Evolutionary conservation across 2,329 filamentous ascomycete species (phyloP), one percentile per base, ranked within the genome.

Genomic region (Ophiocordyceps camponoti-leonardi): DNA sequence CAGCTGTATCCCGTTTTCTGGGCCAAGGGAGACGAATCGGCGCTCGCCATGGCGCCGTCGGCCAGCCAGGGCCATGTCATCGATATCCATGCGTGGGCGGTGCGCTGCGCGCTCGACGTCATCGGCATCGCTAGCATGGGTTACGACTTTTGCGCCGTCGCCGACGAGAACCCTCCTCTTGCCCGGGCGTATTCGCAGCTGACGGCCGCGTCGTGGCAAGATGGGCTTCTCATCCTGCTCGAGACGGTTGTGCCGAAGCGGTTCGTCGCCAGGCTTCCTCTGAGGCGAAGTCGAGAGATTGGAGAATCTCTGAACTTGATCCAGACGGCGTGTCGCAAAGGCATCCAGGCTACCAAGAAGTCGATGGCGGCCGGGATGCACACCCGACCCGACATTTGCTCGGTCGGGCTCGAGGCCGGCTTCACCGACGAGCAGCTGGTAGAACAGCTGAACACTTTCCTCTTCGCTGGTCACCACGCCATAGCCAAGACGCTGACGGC

Each of bases 381-480:
- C 22, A 63, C 62, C 1, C 77, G 79, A 42, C 61, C 75, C 8
- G 86, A 94, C 59, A 92, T 94, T 47, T 67, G 94, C 31, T 86
- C 81, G 1, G 82, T 90, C 0, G 86, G 86, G 16, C 67, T 94
- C 43, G 74, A 81, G 57, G 86, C 79, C 37, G 83, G 83, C 6
- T 92, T 93, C 62, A 73, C 66, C 13, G 84, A 92, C 50, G 82
- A 86, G 43, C 78, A 86, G 49, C 73, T 94, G n/a, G 75, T 86
- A 33, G 83, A 92, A 59, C 86, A 94, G 62, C 74, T 92, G 58
- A 92, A 93, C 84, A 93, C 85, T 0, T 92, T 93, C 66, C 73
- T 93, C 6, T 82, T 81, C 1, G 86, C 86, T 0, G 81, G 81
- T 20, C 85, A 90, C 59, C 83, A 90, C 63, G 90, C 85, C 1